These are phyloP conservation scores for Xerocomellus intermedius DNA, from an alignment of 768 basidiomycete genomes.

Conservation along the genomic window DNA sequence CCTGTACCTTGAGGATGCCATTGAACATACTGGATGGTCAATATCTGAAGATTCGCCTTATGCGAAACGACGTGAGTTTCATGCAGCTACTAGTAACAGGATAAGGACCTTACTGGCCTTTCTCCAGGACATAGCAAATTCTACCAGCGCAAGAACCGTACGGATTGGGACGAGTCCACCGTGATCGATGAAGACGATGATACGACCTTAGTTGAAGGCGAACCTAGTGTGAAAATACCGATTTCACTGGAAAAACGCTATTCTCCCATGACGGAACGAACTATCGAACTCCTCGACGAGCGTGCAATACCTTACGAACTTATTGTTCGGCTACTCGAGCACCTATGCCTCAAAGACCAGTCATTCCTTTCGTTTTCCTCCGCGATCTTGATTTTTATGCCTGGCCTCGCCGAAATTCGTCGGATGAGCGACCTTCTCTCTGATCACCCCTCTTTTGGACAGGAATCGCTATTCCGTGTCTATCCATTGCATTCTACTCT, in stretches of 20 bases:
- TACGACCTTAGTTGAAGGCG: conserved; percentile 33
- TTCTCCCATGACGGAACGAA: conserved; percentile 67
- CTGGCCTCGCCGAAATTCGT: conserved; percentile 91
- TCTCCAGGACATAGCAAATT: conserved; percentile 59
- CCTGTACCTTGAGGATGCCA: conserved; percentile 85
- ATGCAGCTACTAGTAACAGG: not conserved
- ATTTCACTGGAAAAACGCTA: conserved; percentile 76
- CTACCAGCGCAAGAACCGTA: conserved; percentile 55
- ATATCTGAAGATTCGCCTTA: conserved; percentile 81
- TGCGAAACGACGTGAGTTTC: conserved; percentile 60
- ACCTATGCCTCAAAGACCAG: conserved; percentile 70
- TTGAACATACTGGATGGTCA: conserved; percentile 77
- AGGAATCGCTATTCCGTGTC: conserved; percentile 60
- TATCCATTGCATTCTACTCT: conserved; percentile 91
- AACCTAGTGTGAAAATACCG: conserved; percentile 21
- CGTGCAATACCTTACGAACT: conserved; percentile 90
- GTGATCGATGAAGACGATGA: conserved; percentile 66
- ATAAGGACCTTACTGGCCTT: not conserved
- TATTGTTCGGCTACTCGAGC: conserved; percentile 79
- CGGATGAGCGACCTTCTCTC: conserved; percentile 77
- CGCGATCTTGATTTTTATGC: conserved; percentile 90
- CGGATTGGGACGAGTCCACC: conserved; percentile 81
- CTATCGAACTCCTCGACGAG: conserved; percentile 85
- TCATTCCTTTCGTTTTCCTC: conserved; percentile 57
- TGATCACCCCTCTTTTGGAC: conserved; percentile 74